Evolutionary conservation across 805 yeast species (phyloP), one percentile per base, ranked within the genome.

Genomic region (Metschnikowia reukaufii): DNA sequence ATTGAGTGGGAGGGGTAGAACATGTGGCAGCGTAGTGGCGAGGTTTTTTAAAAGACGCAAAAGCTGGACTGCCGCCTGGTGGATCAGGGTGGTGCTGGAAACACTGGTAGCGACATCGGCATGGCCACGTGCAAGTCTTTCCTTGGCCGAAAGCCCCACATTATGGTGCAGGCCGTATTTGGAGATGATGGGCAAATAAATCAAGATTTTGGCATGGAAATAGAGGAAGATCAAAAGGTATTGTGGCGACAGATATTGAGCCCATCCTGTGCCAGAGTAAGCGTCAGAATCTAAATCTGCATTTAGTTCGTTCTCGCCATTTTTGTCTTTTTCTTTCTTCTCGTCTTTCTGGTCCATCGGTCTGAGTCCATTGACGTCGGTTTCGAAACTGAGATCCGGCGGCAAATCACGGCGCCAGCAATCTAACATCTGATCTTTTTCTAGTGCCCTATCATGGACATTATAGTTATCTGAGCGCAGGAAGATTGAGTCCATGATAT

Each of bases 371-470:
- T 78, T 79, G 15, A 75, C 76, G 50, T 83, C 88, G 25, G 84
- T 66, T 32, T 84, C 85, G 55, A 88, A 86, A 46, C 73, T 76
- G 48, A 87, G 67, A 33, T 76, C 74, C 0, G 64, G 33, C 1
- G 95, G 88, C 34, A 90, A 68, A 34, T 84, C 86, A 17, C 83
- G 68, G 56, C 88, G 73, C 97, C 97, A 90, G 40, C 78, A 69
- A 55, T 89, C 96, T 39, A 90, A 70, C 56, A 83, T 77, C 55
- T 84, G 81, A 59, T 90, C 96, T 33, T 60, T 60, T 17, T 57
- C 58, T 9, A 65, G 54, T 1, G 72, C 67, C 34, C 51, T 51
- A 10, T 55, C 56, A 25, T 43, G 50, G 40, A 61, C 63, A 5
- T 71, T 65, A 17, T 50, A 48, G 31, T 50, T 49, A 4, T 72